Percentiles rank a stretch among this genome's conserved stretches.
phyloP scores from a whole-genome alignment of 2,329 filamentous ascomycete species.

The Neonectria ditissima region DNA sequence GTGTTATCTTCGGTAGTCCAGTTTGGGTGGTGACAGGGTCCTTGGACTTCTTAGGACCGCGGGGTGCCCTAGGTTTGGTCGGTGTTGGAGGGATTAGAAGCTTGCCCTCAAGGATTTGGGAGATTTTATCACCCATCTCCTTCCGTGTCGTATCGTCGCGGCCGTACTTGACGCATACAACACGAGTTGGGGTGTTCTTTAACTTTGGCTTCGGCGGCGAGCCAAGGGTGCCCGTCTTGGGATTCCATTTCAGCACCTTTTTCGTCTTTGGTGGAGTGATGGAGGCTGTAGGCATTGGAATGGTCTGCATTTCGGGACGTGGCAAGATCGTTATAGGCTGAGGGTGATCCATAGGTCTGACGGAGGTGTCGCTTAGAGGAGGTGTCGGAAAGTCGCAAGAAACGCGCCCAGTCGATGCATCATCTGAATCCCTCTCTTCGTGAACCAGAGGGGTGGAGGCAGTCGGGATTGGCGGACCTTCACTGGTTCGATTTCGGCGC shows the following conservation, averaged over 20 bases:
- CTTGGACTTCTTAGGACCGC: constrained; percentile 37
- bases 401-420: constrained; percentile 13
- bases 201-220: constrained; percentile 69
- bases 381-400: constrained; percentile 25
- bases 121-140: constrained; percentile 70
- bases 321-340: constrained; percentile 13
- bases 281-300: constrained; percentile 22
- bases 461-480: constrained; percentile 18
- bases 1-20: constrained; percentile 48
- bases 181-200: constrained; percentile 47
- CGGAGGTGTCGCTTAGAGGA: constrained; percentile 31
- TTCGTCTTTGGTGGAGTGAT: constrained; percentile 50
- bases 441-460: constrained; percentile 23
- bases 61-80: constrained; percentile 46
- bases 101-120: constrained; percentile 66
- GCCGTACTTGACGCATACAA: constrained; percentile 72
- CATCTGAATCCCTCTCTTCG: constrained; percentile 25
- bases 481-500: constrained; percentile 41
- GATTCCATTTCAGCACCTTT: constrained; percentile 68
- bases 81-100: constrained; percentile 42
- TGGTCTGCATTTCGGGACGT: constrained; percentile 8
- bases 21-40: constrained; percentile 23
- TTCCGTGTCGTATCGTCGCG: constrained; percentile 57
- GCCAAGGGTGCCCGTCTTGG: constrained; percentile 71
- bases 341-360: constrained; percentile 9